Base-by-base conservation (phyloP, 2,329 filamentous ascomycete genomes). In the Apiospora saccharicola region DNA sequence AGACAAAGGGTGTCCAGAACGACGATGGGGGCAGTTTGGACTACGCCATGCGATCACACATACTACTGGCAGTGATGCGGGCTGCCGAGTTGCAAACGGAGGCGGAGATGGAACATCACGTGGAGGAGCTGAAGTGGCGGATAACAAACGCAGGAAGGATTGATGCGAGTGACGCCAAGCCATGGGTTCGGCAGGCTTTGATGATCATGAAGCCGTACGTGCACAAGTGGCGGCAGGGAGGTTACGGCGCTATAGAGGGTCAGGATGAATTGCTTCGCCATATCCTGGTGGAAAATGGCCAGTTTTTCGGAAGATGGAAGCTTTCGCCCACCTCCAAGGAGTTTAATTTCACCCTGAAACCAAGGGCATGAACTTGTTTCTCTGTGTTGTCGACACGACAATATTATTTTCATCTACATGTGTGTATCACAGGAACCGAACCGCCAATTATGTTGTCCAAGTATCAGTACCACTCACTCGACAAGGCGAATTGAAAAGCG, bases 21-120 rank as follows among this genome's bases (percentile, higher is more conserved):
- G 37, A 43, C 10, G 68, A n/a, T 4, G 44, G 69, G 46, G 43
- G 43, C 24, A 22, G 68, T 67, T 49, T 76, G 47, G 57, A 76
- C 57, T 74, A 70, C 71, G 51, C 61, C 19, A 41, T 74, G 37
- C 75, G 71, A 24, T 75, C 75, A 22, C 75, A 75, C 44, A 73
- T 75, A 26, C 74, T 76, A 44, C 43, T 73, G 47, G 73, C 46
- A n/a, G 8, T 75, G 68, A 24, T 75, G 68, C 30, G 37, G 46
- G 30, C 67, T 51, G 74, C 67, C 7, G 72, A 72, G 44, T 41
- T 10, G 14, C 30, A 16, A n/a, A 19, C 24, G 43, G 24, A 16
- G 16, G 24, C 24, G 26, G 70, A 71, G 41, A 71, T 7, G 2
- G 70, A 26, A 68, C 16, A 49, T 19, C 70, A 24, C 19, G 26